A percentile compares a stretch with the other conserved stretches of the same genome.
These are phyloP conservation scores for Nevesoporus exiguus DNA, from an alignment of 768 basidiomycete genomes.

Conservation along the genomic window DNA sequence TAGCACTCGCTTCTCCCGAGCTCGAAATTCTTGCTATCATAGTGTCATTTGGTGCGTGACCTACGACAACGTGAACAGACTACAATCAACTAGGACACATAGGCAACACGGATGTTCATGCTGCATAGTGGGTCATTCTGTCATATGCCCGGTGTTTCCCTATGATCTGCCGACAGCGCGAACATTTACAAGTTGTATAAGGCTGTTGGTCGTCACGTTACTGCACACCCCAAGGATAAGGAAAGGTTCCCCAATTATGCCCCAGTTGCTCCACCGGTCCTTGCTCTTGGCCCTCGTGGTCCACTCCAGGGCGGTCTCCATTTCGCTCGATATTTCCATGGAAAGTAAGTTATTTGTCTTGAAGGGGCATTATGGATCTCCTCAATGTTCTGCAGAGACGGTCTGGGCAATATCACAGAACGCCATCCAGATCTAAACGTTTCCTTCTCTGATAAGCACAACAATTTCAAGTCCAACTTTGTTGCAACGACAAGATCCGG, in stretches of 20 bases:
- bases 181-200: slow-evolving; percentile 80
- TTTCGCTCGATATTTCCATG: slow-evolving; percentile 84
- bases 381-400: slow-evolving; percentile 49
- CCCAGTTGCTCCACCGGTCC: slow-evolving; percentile 49
- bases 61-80: neutral
- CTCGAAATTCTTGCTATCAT: slow-evolving; percentile 75
- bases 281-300: slow-evolving; percentile 58
- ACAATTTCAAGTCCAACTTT: slow-evolving; percentile 42
- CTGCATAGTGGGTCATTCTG: slow-evolving; percentile 48
- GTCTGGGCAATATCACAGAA: slow-evolving; percentile 55
- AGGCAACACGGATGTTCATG: slow-evolving; percentile 71
- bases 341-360: slow-evolving; percentile 44
- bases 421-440: slow-evolving; percentile 64
- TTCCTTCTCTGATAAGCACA: slow-evolving; percentile 3
- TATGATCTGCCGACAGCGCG: slow-evolving; percentile 36
- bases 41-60: slow-evolving; percentile 64
- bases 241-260: slow-evolving; percentile 62
- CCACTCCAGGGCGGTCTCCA: slow-evolving; percentile 72
- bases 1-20: slow-evolving; percentile 82
- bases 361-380: neutral
- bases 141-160: neutral
- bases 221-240: slow-evolving; percentile 49
- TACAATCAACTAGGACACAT: neutral
- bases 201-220: slow-evolving; percentile 56
- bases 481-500: slow-evolving; percentile 44